These are phyloP conservation scores for Rutstroemia sp. DNA, from an alignment of 2,329 filamentous ascomycete species.

Conservation along the genomic window DNA sequence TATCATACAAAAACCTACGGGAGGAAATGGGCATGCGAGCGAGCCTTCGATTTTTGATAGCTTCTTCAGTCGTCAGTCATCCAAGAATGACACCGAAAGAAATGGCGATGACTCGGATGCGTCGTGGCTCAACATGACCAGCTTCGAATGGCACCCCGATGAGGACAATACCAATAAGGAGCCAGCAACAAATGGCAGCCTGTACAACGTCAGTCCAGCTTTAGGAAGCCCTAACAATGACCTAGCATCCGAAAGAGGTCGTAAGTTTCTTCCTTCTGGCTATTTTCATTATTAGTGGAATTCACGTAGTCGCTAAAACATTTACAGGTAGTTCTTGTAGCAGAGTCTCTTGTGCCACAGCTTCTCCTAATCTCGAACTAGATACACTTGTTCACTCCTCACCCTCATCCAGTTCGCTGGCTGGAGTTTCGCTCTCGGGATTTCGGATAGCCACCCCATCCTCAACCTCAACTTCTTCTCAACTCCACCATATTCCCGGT, in stretches of 20 bases:
- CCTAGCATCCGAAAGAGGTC: neutral
- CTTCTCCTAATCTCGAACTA: neutral
- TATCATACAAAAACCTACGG: neutral
- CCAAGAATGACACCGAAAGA: neutral
- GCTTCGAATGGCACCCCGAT: neutral
- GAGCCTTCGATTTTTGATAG: neutral
- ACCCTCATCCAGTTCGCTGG: neutral
- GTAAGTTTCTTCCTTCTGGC: neutral
- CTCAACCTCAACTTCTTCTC: neutral
- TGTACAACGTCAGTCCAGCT: neutral
- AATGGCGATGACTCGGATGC: neutral
- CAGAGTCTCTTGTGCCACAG: neutral
- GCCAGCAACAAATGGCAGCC: neutral
- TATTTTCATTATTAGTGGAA: neutral
- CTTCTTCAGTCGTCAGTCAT: neutral
- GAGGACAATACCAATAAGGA: neutral
- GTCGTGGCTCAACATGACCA: neutral
- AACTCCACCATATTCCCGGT: neutral
- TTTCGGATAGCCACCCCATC: neutral
- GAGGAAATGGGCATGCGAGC: neutral
- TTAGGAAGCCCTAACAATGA: neutral
- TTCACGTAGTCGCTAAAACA: neutral
- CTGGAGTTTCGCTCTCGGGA: neutral
- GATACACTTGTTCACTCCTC: neutral
- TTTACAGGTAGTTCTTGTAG: neutral